These are phyloP conservation scores for Boletus reticuloceps DNA, from an alignment of 768 basidiomycete genomes.

Conservation along the genomic window DNA sequence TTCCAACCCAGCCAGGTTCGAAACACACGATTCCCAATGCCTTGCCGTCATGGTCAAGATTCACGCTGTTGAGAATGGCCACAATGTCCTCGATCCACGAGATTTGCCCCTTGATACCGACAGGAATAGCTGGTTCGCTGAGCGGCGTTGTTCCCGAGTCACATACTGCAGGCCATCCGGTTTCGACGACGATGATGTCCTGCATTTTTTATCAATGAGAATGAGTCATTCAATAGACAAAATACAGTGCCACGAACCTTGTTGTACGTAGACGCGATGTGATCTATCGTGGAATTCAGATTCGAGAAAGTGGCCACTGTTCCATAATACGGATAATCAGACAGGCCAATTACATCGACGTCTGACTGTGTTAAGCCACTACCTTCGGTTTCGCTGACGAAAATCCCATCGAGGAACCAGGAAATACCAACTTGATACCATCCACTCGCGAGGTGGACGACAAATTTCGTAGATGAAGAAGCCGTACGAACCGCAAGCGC, in stretches of 20 bases:
- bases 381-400: neutral
- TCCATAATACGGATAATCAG: conserved; percentile 13
- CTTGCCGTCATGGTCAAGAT: neutral
- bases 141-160: neutral
- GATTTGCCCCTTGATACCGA: conserved; percentile 4
- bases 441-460: conserved; percentile 9
- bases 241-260: conserved; percentile 1
- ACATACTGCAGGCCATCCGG: conserved; percentile 8
- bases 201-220: conserved; percentile 4
- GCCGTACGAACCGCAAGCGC: conserved; percentile 8
- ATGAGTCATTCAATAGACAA: neutral
- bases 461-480: conserved; percentile 1
- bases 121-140: conserved; percentile 8
- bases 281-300: neutral
- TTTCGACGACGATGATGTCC: conserved; percentile 12
- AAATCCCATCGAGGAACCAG: conserved; percentile 6
- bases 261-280: conserved; percentile 6
- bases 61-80: neutral
- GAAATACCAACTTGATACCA: conserved; percentile 3
- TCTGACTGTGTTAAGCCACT: conserved; percentile 4
- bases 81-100: neutral
- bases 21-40: conserved; percentile 11
- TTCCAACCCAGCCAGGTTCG: conserved; percentile 10
- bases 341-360: conserved; percentile 7
- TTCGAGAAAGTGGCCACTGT: conserved; percentile 6